Conservation (phyloP, 768 basidiomycete species). For the Pisolithus orientalis region DNA sequence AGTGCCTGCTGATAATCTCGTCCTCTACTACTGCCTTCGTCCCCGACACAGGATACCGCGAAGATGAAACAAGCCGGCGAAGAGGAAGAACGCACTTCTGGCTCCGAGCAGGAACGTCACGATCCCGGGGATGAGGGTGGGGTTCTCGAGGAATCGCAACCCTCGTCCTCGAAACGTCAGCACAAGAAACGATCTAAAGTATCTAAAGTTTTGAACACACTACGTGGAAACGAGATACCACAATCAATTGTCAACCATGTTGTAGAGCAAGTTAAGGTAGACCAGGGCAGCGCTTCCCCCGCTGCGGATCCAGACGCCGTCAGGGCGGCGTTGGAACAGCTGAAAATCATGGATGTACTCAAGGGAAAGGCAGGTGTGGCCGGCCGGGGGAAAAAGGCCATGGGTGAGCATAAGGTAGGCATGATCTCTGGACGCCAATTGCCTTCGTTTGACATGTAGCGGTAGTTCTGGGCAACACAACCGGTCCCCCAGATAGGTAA, state of each 20-base stretch:
- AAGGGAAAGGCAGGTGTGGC: constrained; percentile 76
- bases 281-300: constrained; percentile 38
- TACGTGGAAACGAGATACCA: constrained; percentile 48
- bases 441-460: not conserved
- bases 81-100: constrained; percentile 26
- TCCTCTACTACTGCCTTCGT: constrained; percentile 18
- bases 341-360: constrained; percentile 80
- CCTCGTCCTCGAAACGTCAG: constrained; percentile 54
- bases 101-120: constrained; percentile 26
- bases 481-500: constrained; percentile 87
- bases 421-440: constrained; percentile 5
- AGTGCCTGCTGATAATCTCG: not conserved
- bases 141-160: constrained; percentile 13
- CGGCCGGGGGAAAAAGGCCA: constrained; percentile 71
- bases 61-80: constrained; percentile 32
- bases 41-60: constrained; percentile 36
- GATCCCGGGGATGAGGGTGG: constrained; percentile 7
- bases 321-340: constrained; percentile 61
- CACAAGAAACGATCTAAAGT: constrained; percentile 87
- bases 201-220: constrained; percentile 42
- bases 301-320: constrained; percentile 62
- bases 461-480: constrained; percentile 96
- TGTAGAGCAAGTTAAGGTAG: constrained; percentile 57
- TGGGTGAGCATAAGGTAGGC: constrained; percentile 83
- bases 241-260: constrained; percentile 62